These are phyloP conservation scores for carrot (Daucus carota) DNA, from an alignment of 129 eudicot genomes.

Conservation along the genomic window DH1_v3.0 NC_030385.2:2222501-2223000, in stretches of 20 bases:
- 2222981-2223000: background rate
- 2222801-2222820: conserved; percentile 56
- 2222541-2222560: no score
- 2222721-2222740: conserved; percentile 43
- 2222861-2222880: conserved; percentile 22
- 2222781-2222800: conserved; percentile 66
- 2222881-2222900: conserved; percentile 50
- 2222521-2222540: no score
- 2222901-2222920: conserved; percentile 44
- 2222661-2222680: background rate
- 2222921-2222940: background rate
- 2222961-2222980: background rate
- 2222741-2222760: conserved; percentile 43
- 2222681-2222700: background rate
- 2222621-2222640: background rate
- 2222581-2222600: no score
- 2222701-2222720: conserved; percentile 35
- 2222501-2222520: no score
- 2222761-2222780: conserved; percentile 66
- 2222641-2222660: background rate
- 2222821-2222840: conserved; percentile 23
- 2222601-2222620: background rate
- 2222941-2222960: background rate
- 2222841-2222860: conserved; percentile 37
- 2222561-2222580: background rate